A percentile compares a stretch with the other conserved stretches of the same genome.
These are phyloP conservation scores for Sphagnum fallax DNA, from an alignment of 228 moss, liverwort and hornwort genomes.

Conservation along the genomic window DNA sequence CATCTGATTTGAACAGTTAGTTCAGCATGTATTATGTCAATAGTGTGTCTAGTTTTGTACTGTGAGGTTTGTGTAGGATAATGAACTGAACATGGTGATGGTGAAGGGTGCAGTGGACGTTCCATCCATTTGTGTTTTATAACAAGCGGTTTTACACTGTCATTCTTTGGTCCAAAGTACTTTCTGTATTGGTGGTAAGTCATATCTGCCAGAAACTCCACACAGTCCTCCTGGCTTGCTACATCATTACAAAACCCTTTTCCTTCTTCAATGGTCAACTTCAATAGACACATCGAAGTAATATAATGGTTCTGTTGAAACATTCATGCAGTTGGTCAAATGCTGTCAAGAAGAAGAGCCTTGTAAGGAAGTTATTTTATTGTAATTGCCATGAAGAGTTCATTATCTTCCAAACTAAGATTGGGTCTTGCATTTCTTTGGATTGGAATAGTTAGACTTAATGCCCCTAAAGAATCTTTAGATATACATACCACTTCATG, in stretches of 20 bases:
- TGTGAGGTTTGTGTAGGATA: too few relatives aligned
- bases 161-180: conserved; percentile 72
- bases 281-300: too few relatives aligned
- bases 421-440: too few relatives aligned
- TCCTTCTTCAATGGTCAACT: neutral
- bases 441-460: too few relatives aligned
- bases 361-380: too few relatives aligned
- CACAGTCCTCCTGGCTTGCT: neutral
- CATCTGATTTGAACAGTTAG: neutral
- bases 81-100: too few relatives aligned
- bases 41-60: too few relatives aligned
- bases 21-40: neutral
- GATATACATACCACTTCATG: too few relatives aligned
- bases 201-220: neutral
- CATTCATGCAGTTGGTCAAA: too few relatives aligned
- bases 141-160: conserved; percentile 95
- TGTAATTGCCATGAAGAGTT: too few relatives aligned
- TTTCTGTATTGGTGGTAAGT: conserved; percentile 68
- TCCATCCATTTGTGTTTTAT: conserved; percentile 85
- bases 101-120: conserved; percentile 59
- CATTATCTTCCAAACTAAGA: too few relatives aligned
- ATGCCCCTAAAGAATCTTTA: too few relatives aligned
- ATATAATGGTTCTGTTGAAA: neutral
- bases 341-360: neutral
- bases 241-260: neutral